Base-by-base conservation (phyloP, 2,329 filamentous ascomycete species). In the Grosmannia penicillata region DNA sequence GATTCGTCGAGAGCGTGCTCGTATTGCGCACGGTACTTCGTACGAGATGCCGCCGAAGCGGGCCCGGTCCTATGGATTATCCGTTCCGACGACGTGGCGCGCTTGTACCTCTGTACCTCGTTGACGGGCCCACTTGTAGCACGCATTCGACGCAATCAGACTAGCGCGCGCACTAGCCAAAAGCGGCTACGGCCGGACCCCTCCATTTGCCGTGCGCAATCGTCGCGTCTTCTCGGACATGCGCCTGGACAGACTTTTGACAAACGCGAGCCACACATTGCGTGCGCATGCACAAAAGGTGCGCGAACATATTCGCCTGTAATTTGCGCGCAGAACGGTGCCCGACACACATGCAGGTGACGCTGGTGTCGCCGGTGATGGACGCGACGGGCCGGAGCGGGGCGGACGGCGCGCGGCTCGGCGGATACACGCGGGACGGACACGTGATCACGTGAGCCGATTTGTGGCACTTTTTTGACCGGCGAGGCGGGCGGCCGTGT, bases 381-480 rank as follows among this genome's bases (percentile, higher is more conserved):
- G 3, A 42, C 45, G 45, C 42, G 45, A 25, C 39, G 38, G 36
- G 13, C 30, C 32, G 41, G 13, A 7, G 26, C 33, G 37, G 30
- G 31, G 38, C 42, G 24, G 39, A 38, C 32, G 8, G 37, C 8
- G 19, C 14, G 33, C 32, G 38, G 28, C 17, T 14, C 14, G 13
- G 36, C 37, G 35, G 33, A 31, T 23, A 28, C 18, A 17, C 43
- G 39, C 46, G 43, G 44, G 25, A 23, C 18, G 34, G 18, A 40
- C 46, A 42, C 46, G 46, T 1, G 19, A 17, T 48, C 46, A 48
- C 46, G 46, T 48, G 46, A 6, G 4, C 11, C 10, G 2, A 33
- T 35, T 43, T 36, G 42, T 25, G 27, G 25, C 11, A 11, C 2
- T 30, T 30, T 28, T n/a, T n/a, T n/a, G n/a, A n/a, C n/a, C n/a